phyloP scores from a whole-genome alignment of 176 grass and related monocot genomes.

The Aechmea fasciata region DNA sequence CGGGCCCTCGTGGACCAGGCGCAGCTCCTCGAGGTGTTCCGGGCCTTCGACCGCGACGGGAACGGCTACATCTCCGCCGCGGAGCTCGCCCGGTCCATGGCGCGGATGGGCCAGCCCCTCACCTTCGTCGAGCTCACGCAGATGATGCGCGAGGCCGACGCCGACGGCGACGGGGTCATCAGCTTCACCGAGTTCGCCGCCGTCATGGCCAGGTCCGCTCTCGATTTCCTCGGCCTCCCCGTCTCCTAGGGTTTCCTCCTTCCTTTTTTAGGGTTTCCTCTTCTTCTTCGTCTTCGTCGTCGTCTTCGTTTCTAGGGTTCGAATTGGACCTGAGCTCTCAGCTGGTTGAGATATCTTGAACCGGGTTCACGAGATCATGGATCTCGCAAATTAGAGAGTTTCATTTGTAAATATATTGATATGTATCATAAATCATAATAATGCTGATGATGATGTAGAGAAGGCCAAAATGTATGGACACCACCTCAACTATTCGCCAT shows the following conservation, averaged over 20 bases:
- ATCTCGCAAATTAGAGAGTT: too few relatives aligned
- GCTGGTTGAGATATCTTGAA: too few relatives aligned
- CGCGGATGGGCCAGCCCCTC: conserved; percentile 50
- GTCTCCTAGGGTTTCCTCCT: neutral
- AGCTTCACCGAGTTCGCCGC: conserved; percentile 60
- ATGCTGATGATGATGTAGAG: too few relatives aligned
- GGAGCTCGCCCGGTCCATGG: conserved; percentile 69
- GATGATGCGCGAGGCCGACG: conserved; percentile 69
- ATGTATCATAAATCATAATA: too few relatives aligned
- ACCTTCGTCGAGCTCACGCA: conserved; percentile 54
- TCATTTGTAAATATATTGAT: too few relatives aligned
- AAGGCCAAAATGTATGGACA: too few relatives aligned
- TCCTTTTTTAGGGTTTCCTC: too few relatives aligned
- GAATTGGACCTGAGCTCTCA: too few relatives aligned
- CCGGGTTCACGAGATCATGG: too few relatives aligned
- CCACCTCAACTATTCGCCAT: too few relatives aligned
- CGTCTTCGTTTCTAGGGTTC: too few relatives aligned
- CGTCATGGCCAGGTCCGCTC: conserved; percentile 64
- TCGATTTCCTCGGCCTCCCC: conserved; percentile 63
- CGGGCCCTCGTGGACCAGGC: conserved; percentile 57
- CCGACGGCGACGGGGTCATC: conserved; percentile 63
- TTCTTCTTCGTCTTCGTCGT: too few relatives aligned
- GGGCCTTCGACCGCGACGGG: conserved; percentile 57
- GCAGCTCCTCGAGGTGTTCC: conserved; percentile 68
- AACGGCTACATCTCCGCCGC: conserved; percentile 63